Evolutionary conservation across 2,329 filamentous ascomycete species (phyloP).

Genomic region (Verticillium nubilum): DNA sequence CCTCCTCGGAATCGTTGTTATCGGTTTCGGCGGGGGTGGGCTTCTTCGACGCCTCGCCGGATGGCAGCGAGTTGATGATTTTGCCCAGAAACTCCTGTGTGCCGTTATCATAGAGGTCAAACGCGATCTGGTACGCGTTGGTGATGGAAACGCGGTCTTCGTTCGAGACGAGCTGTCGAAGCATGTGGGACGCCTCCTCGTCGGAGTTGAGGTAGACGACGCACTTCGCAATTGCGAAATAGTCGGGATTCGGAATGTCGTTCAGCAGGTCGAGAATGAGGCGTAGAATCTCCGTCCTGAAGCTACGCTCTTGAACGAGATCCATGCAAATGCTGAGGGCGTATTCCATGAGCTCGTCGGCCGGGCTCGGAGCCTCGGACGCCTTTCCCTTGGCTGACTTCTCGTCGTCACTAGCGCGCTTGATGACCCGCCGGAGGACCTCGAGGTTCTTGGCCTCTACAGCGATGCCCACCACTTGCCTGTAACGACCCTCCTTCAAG

Average conservation of each 20-base stretch:
- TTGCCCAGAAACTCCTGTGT: slow-evolving; percentile 95
- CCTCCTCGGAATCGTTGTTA: slow-evolving; percentile 34
- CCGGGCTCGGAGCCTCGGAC: slow-evolving; percentile 43
- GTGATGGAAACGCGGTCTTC: slow-evolving; percentile 74
- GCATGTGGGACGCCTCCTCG: slow-evolving; percentile 81
- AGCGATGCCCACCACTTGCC: slow-evolving; percentile 94
- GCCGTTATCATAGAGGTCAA: slow-evolving; percentile 97
- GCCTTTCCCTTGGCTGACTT: slow-evolving; percentile 62
- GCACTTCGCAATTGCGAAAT: slow-evolving; percentile 96
- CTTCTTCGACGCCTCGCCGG: slow-evolving; percentile 33
- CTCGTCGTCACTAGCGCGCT: slow-evolving; percentile 82
- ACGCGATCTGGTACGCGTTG: slow-evolving; percentile 94
- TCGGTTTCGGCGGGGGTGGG: slow-evolving; percentile 37
- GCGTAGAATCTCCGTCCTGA: slow-evolving; percentile 78
- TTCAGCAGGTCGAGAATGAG: slow-evolving; percentile 93
- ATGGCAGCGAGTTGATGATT: slow-evolving; percentile 75
- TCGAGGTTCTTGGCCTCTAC: slow-evolving; percentile 91
- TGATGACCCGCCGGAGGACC: slow-evolving; percentile 79
- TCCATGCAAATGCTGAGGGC: slow-evolving; percentile 95
- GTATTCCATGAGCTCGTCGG: slow-evolving; percentile 96
- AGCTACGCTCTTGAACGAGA: slow-evolving; percentile 85
- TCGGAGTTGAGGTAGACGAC: slow-evolving; percentile 94
- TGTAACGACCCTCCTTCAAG: slow-evolving; percentile 78
- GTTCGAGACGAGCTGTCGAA: slow-evolving; percentile 74
- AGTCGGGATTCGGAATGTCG: slow-evolving; percentile 87